A percentile compares a stretch with the other conserved stretches of the same genome.
phyloP scores from a whole-genome alignment of 306 rosid species.

The Pyrus pyrifolia region DNA sequence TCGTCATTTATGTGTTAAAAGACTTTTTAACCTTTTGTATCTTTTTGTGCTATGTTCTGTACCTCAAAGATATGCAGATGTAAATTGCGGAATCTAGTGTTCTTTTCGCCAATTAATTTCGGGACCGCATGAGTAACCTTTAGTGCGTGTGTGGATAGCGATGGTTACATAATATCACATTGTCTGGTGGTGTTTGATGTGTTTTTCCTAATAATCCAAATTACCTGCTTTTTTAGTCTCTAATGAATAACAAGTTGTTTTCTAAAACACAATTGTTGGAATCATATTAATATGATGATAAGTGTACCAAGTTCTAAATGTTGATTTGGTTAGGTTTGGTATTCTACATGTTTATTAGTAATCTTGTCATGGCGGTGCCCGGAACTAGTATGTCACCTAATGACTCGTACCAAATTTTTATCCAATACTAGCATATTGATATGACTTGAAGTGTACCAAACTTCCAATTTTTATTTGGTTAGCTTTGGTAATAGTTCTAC shows the following conservation, averaged over 20 bases:
- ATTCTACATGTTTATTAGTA: neutral
- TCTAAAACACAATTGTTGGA: neutral
- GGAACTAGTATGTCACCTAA: neutral
- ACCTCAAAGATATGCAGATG: neutral
- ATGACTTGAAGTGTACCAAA: neutral
- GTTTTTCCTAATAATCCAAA: neutral
- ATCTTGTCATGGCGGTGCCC: neutral
- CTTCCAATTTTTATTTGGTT: slow-evolving; percentile 2
- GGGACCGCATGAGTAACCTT: neutral
- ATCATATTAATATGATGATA: neutral
- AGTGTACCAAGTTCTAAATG: neutral
- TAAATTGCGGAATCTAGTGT: neutral
- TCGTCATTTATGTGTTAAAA: neutral
- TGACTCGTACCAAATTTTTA: neutral
- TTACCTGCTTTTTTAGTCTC: neutral
- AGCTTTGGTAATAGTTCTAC: neutral
- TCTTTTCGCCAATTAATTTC: neutral
- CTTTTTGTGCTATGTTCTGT: neutral
- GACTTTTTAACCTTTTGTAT: neutral
- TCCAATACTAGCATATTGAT: neutral
- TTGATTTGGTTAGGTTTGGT: neutral
- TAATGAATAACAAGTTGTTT: neutral
- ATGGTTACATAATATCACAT: neutral
- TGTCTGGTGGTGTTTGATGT: neutral
- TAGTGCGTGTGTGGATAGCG: neutral